phyloP scores from a whole-genome alignment of 371 early-diverging fungal genomes.

The Mortierella sp. region DNA sequence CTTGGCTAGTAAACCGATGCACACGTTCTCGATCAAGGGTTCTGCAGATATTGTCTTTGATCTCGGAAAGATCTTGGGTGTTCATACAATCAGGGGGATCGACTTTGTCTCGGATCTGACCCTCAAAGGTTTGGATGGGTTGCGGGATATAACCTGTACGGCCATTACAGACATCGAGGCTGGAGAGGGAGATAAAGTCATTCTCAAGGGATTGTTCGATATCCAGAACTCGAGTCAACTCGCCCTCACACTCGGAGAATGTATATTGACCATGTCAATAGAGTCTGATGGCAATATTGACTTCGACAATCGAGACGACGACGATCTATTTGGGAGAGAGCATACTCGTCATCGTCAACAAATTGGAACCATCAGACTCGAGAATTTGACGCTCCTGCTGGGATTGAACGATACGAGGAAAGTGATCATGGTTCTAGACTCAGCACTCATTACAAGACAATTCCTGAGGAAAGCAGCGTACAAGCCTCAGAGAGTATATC shows the following conservation, averaged over 20 bases:
- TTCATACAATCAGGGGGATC: conserved; percentile 22
- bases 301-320: too few species aligned
- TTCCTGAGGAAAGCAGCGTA: conserved; percentile 7
- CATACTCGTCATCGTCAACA: conserved; percentile 2
- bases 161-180: neutral
- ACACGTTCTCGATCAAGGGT: conserved; percentile 34
- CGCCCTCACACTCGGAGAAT: conserved; percentile 20
- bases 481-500: neutral
- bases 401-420: conserved; percentile 18
- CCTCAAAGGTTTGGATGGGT: conserved; percentile 24
- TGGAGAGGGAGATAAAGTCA: neutral
- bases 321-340: too few species aligned
- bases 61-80: conserved; percentile 31
- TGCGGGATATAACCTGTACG: conserved; percentile 26
- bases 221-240: conserved; percentile 35
- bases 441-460: conserved; percentile 7
- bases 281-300: neutral
- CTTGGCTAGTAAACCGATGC: conserved; percentile 19
- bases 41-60: conserved; percentile 33
- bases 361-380: conserved; percentile 9
- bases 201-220: conserved; percentile 4
- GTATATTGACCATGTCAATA: neutral
- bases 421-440: conserved; percentile 11
- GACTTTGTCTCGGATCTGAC: conserved; percentile 36
- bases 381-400: conserved; percentile 11